These are phyloP conservation scores for Solanum medicagineum DNA, from an alignment of 257 asterid genomes.

Conservation along the genomic window DNA sequence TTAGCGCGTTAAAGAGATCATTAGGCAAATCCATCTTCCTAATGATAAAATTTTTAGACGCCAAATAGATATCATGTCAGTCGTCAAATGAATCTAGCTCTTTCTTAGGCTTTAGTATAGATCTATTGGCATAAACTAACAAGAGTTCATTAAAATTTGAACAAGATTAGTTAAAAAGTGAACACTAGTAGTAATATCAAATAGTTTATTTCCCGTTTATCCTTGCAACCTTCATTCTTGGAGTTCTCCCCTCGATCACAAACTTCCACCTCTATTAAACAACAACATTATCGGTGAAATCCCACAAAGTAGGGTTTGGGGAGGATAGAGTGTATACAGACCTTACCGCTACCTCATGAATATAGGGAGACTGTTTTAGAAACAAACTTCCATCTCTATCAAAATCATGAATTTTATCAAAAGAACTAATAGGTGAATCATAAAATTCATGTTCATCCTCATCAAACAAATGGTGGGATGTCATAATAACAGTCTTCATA, in stretches of 20 bases:
- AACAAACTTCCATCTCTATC: background rate
- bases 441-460: too few relatives aligned
- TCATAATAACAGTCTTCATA: background rate
- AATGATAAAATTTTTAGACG: background rate
- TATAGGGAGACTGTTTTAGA: too few relatives aligned
- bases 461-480: background rate
- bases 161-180: background rate
- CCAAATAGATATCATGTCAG: background rate
- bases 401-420: background rate
- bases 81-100: background rate
- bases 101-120: background rate
- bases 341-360: too few relatives aligned
- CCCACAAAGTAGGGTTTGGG: too few relatives aligned
- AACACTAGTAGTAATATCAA: background rate
- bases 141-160: background rate
- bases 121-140: background rate
- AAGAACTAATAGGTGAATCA: background rate
- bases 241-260: background rate
- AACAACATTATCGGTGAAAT: too few relatives aligned
- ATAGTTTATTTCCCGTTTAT: too few relatives aligned
- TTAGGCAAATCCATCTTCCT: background rate
- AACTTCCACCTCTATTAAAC: background rate
- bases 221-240: background rate
- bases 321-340: too few relatives aligned
- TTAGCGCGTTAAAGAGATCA: background rate